A percentile compares a stretch with the other conserved stretches of the same genome.
Evolutionary conservation across 2,329 filamentous ascomycete genomes (phyloP).

Genomic region (Pseudocercospora eumusae): DNA sequence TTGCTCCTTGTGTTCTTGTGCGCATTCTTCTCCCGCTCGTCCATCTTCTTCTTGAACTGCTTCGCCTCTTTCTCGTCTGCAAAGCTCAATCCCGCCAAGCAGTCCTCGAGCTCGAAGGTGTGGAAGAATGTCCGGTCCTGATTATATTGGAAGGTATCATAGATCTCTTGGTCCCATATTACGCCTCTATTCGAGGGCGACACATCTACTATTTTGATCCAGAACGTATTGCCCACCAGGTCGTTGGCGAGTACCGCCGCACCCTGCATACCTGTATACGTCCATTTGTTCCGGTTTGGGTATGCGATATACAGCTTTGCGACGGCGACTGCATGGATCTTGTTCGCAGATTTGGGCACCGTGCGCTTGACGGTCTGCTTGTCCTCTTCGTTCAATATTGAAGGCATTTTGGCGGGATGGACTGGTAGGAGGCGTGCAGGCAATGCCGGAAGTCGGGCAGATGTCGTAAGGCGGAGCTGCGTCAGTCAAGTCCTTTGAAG

Average conservation of each 20-base stretch:
- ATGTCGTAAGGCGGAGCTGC: not conserved
- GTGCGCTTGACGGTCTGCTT: conserved; percentile 94
- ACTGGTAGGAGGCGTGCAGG: not conserved
- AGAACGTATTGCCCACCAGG: conserved; percentile 90
- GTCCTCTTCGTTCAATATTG: conserved; percentile 82
- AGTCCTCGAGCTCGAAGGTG: conserved; percentile 93
- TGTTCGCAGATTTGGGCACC: conserved; percentile 92
- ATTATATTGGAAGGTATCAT: conserved; percentile 91
- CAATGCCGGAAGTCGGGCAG: conserved; percentile 4
- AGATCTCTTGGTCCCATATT: conserved; percentile 97
- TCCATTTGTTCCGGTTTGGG: conserved; percentile 84
- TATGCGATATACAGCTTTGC: conserved; percentile 91
- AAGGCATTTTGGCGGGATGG: conserved; percentile 30
- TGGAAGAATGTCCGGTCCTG: conserved; percentile 98
- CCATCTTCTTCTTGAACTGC: conserved; percentile 96
- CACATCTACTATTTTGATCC: conserved; percentile 96
- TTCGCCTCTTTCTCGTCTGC: conserved; percentile 99
- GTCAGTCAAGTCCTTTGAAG: not conserved
- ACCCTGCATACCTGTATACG: conserved; percentile 88
- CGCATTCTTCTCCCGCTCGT: conserved; percentile 41
- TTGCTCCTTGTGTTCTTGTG: conserved; percentile 26
- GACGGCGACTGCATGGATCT: conserved; percentile 94
- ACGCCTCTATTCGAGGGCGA: conserved; percentile 83
- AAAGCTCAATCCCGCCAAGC: conserved; percentile 85
- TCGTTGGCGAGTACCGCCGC: conserved; percentile 91